Base-by-base conservation (phyloP, 1,139 yeast genomes). In the Debaryomyces sp. region DNA sequence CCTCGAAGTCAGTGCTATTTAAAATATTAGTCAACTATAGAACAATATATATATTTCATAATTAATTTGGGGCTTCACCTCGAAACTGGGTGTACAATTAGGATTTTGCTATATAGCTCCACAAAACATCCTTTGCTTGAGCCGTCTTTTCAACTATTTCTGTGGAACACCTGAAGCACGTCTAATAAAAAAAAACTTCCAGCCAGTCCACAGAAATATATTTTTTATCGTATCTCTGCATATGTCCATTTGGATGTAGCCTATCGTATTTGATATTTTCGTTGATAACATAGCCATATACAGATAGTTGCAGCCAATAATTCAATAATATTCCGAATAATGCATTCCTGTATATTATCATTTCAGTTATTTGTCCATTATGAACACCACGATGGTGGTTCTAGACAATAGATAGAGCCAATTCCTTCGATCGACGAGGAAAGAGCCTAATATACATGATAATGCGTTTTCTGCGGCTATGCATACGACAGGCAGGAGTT, bases 251-350 rank as follows among this genome's bases (percentile, higher is more conserved):
- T 6, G 4, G 18, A 1, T 5, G 18, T 13, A 13, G 6, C 15
- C 6, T 13, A 29, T 10, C 15, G 34, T 15, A 13, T 8, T 15
- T 30, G 9, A 30, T 30, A 13, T 6, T 30, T 17, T n/a, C 23
- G n/a, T 5, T 21, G 39, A 6, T 35, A 22, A 10, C 41, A 37
- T 37, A 26, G 30, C 41, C 41, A 37, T 37, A 37, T 37, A 37
- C 22, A 37, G 41, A 37, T 23, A 37, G 41, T 37, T 37, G 41
- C 41, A 37, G 41, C 41, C 41, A 37, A 21, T 22, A 22, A 10
- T 21, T 13, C 22, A 6, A 13, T 35, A 27, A 22, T 35, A 22
- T 22, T 22, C 27, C 6, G 26, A 35, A 21, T 1, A 21, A 12
- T 22, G 38, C 26, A 35, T 35, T 35, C 38, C 38, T 35, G 38